phyloP scores from a whole-genome alignment of 2,329 filamentous ascomycete species.

The Ophiocordyceps robertsii region DNA sequence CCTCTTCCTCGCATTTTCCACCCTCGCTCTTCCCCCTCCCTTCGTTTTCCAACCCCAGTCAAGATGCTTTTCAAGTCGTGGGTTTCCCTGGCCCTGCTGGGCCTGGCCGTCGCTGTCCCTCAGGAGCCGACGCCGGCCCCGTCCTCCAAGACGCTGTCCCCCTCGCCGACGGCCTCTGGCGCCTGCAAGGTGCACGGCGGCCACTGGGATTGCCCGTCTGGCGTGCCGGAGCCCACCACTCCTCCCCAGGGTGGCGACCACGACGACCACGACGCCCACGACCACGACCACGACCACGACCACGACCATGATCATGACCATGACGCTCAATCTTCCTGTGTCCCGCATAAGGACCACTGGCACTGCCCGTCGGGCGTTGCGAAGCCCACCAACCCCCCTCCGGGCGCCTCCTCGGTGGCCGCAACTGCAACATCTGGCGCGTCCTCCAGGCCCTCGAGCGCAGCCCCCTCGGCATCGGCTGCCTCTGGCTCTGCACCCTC shows the following conservation, averaged over 20 bases:
- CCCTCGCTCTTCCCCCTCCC: not conserved
- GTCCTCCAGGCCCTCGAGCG: not conserved
- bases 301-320: not conserved
- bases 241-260: not conserved
- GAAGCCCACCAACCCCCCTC: slow-evolving; percentile 4
- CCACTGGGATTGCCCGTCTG: not conserved
- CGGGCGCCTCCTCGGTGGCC: slow-evolving; percentile 1
- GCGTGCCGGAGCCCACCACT: no score
- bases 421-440: not conserved
- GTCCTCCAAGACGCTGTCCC: slow-evolving; percentile 4
- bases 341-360: slow-evolving; percentile 6
- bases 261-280: not conserved
- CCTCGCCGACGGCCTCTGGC: slow-evolving; percentile 7
- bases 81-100: slow-evolving; percentile 5
- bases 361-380: slow-evolving; percentile 4
- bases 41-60: not conserved
- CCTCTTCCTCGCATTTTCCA: not conserved
- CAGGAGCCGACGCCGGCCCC: not conserved
- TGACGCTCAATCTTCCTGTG: not conserved
- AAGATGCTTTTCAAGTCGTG: slow-evolving; percentile 5
- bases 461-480: not conserved
- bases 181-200: slow-evolving; percentile 6
- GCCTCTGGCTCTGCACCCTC: not conserved
- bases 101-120: slow-evolving; percentile 2
- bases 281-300: slow-evolving; percentile 1